Conservation (phyloP, 164 flowering plant genomes). For the Paratinospora sagittata region DNA sequence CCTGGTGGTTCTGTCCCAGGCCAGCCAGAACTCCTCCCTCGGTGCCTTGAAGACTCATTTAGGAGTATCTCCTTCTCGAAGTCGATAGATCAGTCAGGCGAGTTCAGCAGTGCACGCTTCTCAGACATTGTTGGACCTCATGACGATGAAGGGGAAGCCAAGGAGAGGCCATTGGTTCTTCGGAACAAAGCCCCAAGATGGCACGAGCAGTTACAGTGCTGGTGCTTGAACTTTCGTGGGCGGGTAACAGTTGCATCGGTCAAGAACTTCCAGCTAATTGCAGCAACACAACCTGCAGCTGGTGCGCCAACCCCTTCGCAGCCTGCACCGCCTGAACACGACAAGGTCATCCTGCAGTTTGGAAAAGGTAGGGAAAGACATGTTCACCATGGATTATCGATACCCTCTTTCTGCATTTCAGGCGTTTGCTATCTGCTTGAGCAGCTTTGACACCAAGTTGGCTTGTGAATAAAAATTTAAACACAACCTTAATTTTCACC, state of each 20-base stretch:
- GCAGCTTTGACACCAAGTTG: slow-evolving; percentile 91
- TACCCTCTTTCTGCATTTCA: no score
- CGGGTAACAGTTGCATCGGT: slow-evolving; percentile 95
- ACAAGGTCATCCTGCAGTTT: slow-evolving; percentile 79
- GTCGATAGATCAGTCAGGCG: slow-evolving; percentile 58
- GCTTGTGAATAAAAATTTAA: slow-evolving; percentile 76
- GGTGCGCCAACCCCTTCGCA: slow-evolving; percentile 58
- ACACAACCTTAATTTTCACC: background rate
- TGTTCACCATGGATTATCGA: slow-evolving; percentile 36
- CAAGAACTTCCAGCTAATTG: slow-evolving; percentile 89
- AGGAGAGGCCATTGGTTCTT: slow-evolving; percentile 59
- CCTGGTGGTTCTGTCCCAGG: slow-evolving; percentile 78
- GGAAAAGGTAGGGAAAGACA: slow-evolving; percentile 90
- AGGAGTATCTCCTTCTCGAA: slow-evolving; percentile 77
- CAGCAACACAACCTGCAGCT: slow-evolving; percentile 57
- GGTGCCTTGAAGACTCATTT: slow-evolving; percentile 80
- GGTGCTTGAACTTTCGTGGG: slow-evolving; percentile 91
- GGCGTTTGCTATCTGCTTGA: slow-evolving; percentile 37
- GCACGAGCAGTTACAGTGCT: slow-evolving; percentile 89
- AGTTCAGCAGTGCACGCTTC: slow-evolving; percentile 79
- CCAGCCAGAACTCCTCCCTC: slow-evolving; percentile 65
- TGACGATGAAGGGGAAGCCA: slow-evolving; percentile 56
- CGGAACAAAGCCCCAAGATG: slow-evolving; percentile 89
- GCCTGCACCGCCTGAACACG: slow-evolving; percentile 65
- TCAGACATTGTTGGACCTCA: slow-evolving; percentile 57